Base-by-base conservation (phyloP, 192 early-diverging fungal genomes). In the Coemansia sp. region DNA sequence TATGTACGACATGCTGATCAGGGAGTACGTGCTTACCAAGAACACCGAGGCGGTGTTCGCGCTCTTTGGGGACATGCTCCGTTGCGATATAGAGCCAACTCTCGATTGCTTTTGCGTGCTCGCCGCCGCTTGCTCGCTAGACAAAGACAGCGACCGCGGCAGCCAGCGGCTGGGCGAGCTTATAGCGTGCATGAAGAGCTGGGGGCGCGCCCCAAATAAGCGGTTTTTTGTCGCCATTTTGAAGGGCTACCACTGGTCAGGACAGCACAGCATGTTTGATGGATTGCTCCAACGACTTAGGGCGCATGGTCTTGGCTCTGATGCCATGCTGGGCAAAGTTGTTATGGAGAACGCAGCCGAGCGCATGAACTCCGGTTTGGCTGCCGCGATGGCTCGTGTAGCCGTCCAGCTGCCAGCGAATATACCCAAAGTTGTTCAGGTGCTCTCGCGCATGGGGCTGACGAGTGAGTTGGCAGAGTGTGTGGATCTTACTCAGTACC, bases 181-280 rank as follows among this genome's bases (percentile, higher is more conserved):
- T 18, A 51, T 62, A 21, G 61, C 64, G 20, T 69, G 59, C 35
- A 66, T 70, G 59, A 63, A 59, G n/a, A 76, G 67, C 62, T 82
- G 79, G 79, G 60, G 59, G 2, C 42, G 55, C 23, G 26, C 55
- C 18, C 73, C 64, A 0, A 67, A 65, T 5, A 38, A 28, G 13
- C 3, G n/a, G 2, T 82, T 82, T 45, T 69, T 82, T 37, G 9
- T 70, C 21, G 36, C 61, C 14, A 24, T 76, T 31, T 26, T 82
- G 42, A 62, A 59, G n/a, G 79, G 79, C 9, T 82, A 82, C 51
- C 26, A 59, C 45, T 35, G 14, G 57, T 69, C 74, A 9, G 20
- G 36, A 14, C 79, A 82, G 59, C 16, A 73, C 60, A 58, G 59
- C 37, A 73, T 82, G 67, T 82, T 82, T 57, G 74, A 76, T 16